Conservation (phyloP, 257 asterid species). For the Lithospermum erythrorhizon region DNA sequence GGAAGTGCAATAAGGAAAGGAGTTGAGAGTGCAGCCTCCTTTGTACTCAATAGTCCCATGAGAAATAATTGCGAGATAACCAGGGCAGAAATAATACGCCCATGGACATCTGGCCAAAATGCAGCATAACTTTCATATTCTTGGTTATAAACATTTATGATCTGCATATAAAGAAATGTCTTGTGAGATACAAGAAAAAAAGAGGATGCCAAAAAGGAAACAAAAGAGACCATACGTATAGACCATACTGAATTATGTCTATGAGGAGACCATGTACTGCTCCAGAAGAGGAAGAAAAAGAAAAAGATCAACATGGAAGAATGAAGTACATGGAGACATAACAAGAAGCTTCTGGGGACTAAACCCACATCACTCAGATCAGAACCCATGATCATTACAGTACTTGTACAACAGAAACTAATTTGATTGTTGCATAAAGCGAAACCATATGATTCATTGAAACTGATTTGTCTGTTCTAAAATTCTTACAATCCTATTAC, state of each 20-base stretch:
- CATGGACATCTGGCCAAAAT: conserved; percentile 93
- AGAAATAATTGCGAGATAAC: conserved; percentile 70
- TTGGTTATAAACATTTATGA: conserved; percentile 88
- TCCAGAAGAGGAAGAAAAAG: too few species aligned
- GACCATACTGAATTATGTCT: too few species aligned
- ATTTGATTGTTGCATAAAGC: neutral
- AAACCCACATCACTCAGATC: too few species aligned
- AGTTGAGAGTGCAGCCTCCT: conserved; percentile 48
- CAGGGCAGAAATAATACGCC: conserved; percentile 55
- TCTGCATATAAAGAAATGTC: conserved; percentile 30
- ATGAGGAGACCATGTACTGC: too few species aligned
- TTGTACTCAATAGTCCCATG: conserved; percentile 74
- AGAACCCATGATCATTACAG: too few species aligned
- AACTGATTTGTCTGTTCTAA: too few species aligned
- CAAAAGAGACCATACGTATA: too few species aligned
- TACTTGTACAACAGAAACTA: neutral
- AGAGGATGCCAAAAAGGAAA: neutral
- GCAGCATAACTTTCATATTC: conserved; percentile 91
- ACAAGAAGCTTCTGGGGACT: too few species aligned
- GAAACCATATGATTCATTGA: too few species aligned
- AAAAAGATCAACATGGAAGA: neutral
- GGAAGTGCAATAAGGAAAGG: conserved; percentile 79
- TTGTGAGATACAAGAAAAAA: neutral
- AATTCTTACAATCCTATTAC: too few species aligned
- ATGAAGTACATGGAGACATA: neutral